These are phyloP conservation scores for Chaetomium sp. DNA, from an alignment of 2,329 filamentous ascomycete species.

Conservation along the genomic window DNA sequence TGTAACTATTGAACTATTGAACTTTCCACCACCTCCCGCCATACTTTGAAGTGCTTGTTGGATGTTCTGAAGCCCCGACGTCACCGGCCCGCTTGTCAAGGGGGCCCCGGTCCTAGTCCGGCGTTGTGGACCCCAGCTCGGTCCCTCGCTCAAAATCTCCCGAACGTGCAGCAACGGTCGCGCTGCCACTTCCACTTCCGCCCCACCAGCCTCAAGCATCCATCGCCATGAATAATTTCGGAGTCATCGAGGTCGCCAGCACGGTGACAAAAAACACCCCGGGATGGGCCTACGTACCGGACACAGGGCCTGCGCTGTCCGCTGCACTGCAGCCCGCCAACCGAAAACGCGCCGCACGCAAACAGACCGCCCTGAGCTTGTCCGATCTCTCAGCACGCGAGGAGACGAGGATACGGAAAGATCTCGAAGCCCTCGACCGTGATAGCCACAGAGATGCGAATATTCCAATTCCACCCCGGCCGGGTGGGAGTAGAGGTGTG, in stretches of 20 bases:
- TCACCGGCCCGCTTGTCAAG: slow-evolving; percentile 3
- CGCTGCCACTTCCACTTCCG: slow-evolving; percentile 9
- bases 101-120: slow-evolving; percentile 2
- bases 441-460: slow-evolving; percentile 74
- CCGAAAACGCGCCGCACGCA: slow-evolving; percentile 73
- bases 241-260: slow-evolving; percentile 80
- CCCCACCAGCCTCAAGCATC: slow-evolving; percentile 16
- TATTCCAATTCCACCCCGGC: slow-evolving; percentile 67
- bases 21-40: not conserved
- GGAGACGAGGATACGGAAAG: slow-evolving; percentile 77
- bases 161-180: slow-evolving; percentile 16
- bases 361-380: slow-evolving; percentile 52
- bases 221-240: slow-evolving; percentile 63
- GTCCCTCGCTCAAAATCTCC: slow-evolving; percentile 21
- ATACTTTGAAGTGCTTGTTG: not conserved
- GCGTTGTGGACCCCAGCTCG: slow-evolving; percentile 17
- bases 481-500: slow-evolving; percentile 49
- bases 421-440: slow-evolving; percentile 78
- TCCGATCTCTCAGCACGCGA: slow-evolving; percentile 78
- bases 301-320: slow-evolving; percentile 63
- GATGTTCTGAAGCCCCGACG: not conserved
- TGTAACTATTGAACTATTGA: too few relatives aligned
- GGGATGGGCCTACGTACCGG: slow-evolving; percentile 90
- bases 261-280: slow-evolving; percentile 70
- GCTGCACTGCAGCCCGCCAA: slow-evolving; percentile 54